These are phyloP conservation scores for Penicillium steckii DNA, from an alignment of 495 filamentous ascomycete genomes.

Conservation along the genomic window DNA sequence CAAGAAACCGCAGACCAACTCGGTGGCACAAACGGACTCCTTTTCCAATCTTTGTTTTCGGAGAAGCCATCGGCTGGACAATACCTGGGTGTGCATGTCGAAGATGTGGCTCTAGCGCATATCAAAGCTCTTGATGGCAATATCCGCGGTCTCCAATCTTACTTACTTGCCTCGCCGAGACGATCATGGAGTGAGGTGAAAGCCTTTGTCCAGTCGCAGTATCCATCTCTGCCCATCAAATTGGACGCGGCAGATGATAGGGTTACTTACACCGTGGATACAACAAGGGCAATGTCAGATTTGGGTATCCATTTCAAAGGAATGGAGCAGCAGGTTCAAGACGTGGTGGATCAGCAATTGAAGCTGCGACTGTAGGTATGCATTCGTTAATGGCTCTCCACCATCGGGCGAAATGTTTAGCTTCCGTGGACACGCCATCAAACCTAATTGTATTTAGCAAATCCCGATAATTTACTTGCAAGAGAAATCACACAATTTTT, in stretches of 20 bases:
- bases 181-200: constrained; percentile 29
- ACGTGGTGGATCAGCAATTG: constrained; percentile 42
- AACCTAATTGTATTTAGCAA: no score
- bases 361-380: no score
- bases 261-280: constrained; percentile 47
- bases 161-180: constrained; percentile 23
- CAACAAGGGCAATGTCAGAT: constrained; percentile 52
- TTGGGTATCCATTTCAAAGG: constrained; percentile 35
- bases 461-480: no score
- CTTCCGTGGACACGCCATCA: no score
- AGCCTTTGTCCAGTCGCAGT: constrained; percentile 25
- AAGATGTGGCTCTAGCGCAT: constrained; percentile 40
- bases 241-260: constrained; percentile 19
- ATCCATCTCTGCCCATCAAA: constrained; percentile 25
- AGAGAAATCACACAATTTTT: no score
- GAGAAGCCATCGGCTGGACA: no score
- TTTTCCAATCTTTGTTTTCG: no score
- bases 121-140: constrained; percentile 29
- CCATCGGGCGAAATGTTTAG: no score
- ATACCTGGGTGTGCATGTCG: constrained; percentile 39
- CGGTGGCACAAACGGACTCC: no score
- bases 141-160: constrained; percentile 23
- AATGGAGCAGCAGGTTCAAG: constrained; percentile 29
- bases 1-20: constrained; percentile 25
- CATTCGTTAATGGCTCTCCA: no score